Evolutionary conservation across 2,329 filamentous ascomycete genomes (phyloP).

Genomic region (Shiraia bambusicola): DNA sequence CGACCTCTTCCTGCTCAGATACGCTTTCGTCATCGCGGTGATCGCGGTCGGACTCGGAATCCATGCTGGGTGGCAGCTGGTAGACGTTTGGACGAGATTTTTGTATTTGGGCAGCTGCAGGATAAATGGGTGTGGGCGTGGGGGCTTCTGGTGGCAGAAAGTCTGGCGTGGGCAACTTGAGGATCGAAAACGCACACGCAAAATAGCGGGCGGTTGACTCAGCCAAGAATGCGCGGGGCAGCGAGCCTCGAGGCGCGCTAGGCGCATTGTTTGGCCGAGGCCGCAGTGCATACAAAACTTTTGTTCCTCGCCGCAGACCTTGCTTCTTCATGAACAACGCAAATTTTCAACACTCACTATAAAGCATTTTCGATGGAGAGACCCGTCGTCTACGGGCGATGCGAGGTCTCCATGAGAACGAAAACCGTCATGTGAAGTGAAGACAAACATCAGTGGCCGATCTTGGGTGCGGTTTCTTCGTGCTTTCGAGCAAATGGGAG

Average conservation of each 20-base stretch:
- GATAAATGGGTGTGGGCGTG: conserved; percentile 1
- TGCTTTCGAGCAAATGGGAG: conserved; percentile 50
- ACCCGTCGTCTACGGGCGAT: conserved; percentile 41
- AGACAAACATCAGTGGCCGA: conserved; percentile 51
- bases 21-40: conserved; percentile 51
- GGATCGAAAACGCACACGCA: conserved; percentile 33
- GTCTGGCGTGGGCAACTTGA: conserved; percentile 13
- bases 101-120: conserved; percentile 1
- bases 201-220: conserved; percentile 32
- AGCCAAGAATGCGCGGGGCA: conserved; percentile 33
- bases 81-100: conserved; percentile 4
- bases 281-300: conserved; percentile 28
- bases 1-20: conserved; percentile 73
- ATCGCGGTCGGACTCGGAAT: conserved; percentile 45
- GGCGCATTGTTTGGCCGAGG: conserved; percentile 20
- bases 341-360: conserved; percentile 55
- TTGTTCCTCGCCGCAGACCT: conserved; percentile 26
- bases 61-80: conserved; percentile 38
- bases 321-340: conserved; percentile 58
- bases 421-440: conserved; percentile 60
- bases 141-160: conserved; percentile 7
- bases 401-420: conserved; percentile 56
- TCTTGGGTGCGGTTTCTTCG: conserved; percentile 61
- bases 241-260: conserved; percentile 11
- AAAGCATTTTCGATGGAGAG: conserved; percentile 60